A percentile compares a stretch with the other conserved stretches of the same genome.
Evolutionary conservation across 495 filamentous ascomycete species (phyloP).

Genomic region (Penicillium diatomitis): DNA sequence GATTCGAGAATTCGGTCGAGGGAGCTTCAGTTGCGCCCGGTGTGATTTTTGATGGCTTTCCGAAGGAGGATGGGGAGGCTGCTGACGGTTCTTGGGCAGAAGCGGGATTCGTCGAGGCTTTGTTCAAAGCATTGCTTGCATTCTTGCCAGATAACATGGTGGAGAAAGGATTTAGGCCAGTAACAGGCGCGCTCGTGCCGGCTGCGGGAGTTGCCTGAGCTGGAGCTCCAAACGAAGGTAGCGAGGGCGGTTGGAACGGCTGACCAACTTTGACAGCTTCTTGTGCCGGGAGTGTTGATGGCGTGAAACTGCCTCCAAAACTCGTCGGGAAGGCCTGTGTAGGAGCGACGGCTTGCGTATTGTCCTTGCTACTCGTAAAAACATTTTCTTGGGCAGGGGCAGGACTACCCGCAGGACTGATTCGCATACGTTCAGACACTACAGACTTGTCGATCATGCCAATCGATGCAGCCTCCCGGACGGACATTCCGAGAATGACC

Average conservation of each 20-base stretch:
- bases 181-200: neutral
- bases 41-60: conserved; percentile 5
- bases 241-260: conserved; percentile 7
- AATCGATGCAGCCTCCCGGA: conserved; percentile 36
- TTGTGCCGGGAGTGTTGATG: no score
- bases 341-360: conserved; percentile 12
- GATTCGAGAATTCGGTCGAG: neutral
- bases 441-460: conserved; percentile 36
- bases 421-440: conserved; percentile 12
- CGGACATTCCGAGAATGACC: conserved; percentile 42
- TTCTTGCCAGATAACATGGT: conserved; percentile 10
- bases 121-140: neutral
- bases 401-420: neutral
- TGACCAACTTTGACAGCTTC: neutral
- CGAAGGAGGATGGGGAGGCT: conserved; percentile 10
- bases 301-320: neutral
- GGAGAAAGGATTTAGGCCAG: conserved; percentile 5
- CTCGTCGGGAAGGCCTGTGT: conserved; percentile 1
- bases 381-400: conserved; percentile 22
- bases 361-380: conserved; percentile 37
- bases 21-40: neutral
- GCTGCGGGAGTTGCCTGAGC: neutral
- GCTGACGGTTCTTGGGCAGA: conserved; percentile 1
- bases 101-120: conserved; percentile 10
- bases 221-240: conserved; percentile 1